Base-by-base conservation (phyloP, 2,329 filamentous ascomycete species). In the Westerdykella aurantiaca region DNA sequence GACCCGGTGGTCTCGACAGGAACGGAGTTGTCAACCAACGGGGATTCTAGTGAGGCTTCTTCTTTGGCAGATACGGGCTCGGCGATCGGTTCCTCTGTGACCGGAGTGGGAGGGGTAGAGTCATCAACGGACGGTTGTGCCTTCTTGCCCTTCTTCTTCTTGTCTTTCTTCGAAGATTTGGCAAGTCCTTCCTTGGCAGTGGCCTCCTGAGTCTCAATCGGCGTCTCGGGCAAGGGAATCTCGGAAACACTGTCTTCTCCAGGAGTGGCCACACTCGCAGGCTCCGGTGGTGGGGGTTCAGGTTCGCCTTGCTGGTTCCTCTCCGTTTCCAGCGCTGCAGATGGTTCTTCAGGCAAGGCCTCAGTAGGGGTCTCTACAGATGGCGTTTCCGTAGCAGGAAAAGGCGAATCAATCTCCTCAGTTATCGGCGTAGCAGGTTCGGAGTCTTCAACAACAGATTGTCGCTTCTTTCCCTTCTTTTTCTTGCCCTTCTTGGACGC, bases 401-500 rank as follows among this genome's bases (percentile, higher is more conserved):
- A 14, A 29, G 38, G 38, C 13, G 29, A 12, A 37, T 35, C 34
- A 13, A 29, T 2, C 37, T 29, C 18, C 21, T 40, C 39, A n/a
- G 35, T 14, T 10, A 38, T 16, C 18, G 45, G 34, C 14, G 35
- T 14, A 2, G 54, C 49, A 11, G 40, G 34, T 16, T 25, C 25
- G 18, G 42, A 29, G 31, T 53, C 49, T 34, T 57, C 50, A 13
- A 44, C 35, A 10, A 48, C 31, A 5, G 48, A 44, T n/a, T 38
- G 48, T 25, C 31, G 38, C 13, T 48, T 50, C 46, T 58, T 53
- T 12, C 42, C 46, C 25, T 56, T 50, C 14, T 51, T 53, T 39
- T 52, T 52, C 37, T n/a, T 39, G 35, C 52, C 50, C 48, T 53
- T 51, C 21, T 35, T 35, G 4, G 25, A 9, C 25, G 25, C 25